phyloP scores from a whole-genome alignment of 306 rosid genomes.

The Abrus precatorius region DNA sequence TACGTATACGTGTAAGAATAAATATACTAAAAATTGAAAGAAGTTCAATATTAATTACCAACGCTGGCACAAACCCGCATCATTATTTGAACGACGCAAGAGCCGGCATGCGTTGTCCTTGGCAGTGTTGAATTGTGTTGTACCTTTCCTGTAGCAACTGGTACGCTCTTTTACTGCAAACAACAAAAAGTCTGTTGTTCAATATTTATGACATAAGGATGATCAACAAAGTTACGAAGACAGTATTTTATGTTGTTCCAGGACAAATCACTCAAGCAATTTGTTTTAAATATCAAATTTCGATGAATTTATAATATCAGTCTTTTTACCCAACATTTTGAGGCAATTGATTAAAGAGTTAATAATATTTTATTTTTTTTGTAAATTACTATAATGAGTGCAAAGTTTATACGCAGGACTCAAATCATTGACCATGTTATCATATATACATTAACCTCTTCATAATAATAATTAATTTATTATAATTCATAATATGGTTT shows the following conservation, averaged over 20 bases:
- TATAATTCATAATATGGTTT: no score
- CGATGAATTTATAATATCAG: no score
- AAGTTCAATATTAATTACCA: background rate
- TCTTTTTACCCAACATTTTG: no score
- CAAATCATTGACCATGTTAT: conserved; percentile 24
- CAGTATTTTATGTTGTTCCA: no score
- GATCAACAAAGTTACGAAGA: background rate
- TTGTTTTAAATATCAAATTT: no score
- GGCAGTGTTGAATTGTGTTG: conserved; percentile 1
- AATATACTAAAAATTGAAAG: no score
- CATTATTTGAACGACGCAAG: conserved; percentile 11
- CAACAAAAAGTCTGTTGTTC: conserved; percentile 4
- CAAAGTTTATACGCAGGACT: conserved; percentile 9
- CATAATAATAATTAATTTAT: no score
- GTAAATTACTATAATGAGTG: no score
- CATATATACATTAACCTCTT: background rate
- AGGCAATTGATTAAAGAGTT: no score
- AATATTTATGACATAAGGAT: conserved; percentile 1
- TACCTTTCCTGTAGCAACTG: background rate
- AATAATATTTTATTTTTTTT: no score
- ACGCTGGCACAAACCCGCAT: background rate
- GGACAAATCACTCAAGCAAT: no score
- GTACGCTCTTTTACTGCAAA: background rate
- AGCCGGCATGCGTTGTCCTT: background rate
- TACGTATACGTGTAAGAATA: no score